phyloP scores from a whole-genome alignment of 2,329 filamentous ascomycete genomes.

The Fusarium transvaalense region DNA sequence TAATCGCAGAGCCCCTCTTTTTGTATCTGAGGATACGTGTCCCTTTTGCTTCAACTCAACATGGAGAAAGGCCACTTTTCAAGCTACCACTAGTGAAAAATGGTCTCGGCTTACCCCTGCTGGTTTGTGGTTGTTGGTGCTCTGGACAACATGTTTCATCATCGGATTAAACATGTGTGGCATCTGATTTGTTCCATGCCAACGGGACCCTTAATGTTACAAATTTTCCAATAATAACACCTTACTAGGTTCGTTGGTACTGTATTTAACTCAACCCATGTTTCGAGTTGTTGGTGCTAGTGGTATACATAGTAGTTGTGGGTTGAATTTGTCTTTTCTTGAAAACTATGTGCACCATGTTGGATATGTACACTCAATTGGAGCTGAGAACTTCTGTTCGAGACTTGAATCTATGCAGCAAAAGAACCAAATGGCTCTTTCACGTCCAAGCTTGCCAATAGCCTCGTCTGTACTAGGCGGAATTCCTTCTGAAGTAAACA shows the following conservation, averaged over 20 bases:
- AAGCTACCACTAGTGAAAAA: slow-evolving; percentile 25
- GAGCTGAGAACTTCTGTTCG: background rate
- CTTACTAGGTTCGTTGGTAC: background rate
- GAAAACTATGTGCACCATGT: background rate
- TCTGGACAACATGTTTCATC: slow-evolving; percentile 1
- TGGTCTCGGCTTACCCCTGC: slow-evolving; percentile 10
- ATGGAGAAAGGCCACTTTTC: slow-evolving; percentile 17
- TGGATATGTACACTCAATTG: background rate
- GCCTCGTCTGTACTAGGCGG: background rate
- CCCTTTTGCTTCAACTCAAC: slow-evolving; percentile 15
- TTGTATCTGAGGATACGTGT: slow-evolving; percentile 36
- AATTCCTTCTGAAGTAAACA: too few species aligned
- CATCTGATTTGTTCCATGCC: slow-evolving; percentile 5
- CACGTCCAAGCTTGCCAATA: background rate
- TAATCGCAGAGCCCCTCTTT: slow-evolving; percentile 18
- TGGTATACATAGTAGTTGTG: too few species aligned
- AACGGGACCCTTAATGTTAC: slow-evolving; percentile 1
- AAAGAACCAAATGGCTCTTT: background rate
- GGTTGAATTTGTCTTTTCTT: background rate
- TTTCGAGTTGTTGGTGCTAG: background rate
- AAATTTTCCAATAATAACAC: background rate
- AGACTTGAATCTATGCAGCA: background rate
- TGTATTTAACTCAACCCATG: background rate
- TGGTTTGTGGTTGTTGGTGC: slow-evolving; percentile 1
- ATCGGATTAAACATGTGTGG: background rate